Conservation (phyloP, 1,284 basidiomycete genomes). For the Cystobasidiaceae sp. region DNA sequence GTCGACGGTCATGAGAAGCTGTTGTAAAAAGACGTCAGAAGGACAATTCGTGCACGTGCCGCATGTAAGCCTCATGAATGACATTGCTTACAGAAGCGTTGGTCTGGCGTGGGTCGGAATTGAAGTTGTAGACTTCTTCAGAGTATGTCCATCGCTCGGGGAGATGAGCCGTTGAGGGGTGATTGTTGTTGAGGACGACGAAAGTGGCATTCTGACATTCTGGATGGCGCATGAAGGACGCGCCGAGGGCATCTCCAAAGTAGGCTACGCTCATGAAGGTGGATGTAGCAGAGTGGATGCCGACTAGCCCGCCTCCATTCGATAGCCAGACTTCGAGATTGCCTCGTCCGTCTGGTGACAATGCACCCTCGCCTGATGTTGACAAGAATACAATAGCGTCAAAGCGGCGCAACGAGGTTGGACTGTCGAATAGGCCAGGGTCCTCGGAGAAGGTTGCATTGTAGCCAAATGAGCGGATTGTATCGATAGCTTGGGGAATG, state of each 20-base stretch:
- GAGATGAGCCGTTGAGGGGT: conserved; percentile 23
- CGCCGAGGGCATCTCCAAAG: conserved; percentile 31
- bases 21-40: background rate
- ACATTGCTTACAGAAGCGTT: conserved; percentile 28
- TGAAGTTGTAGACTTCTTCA: conserved; percentile 31
- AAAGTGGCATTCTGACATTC: conserved; percentile 31
- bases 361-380: conserved; percentile 9
- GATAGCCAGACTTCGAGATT: conserved; percentile 23
- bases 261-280: conserved; percentile 15
- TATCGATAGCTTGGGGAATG: conserved; percentile 21
- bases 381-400: conserved; percentile 25
- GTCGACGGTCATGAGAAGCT: conserved; percentile 31
- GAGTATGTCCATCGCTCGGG: conserved; percentile 16
- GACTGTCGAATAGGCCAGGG: conserved; percentile 8
- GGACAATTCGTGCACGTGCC: too few relatives aligned
- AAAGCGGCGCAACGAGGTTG: conserved; percentile 1
- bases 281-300: conserved; percentile 30
- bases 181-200: conserved; percentile 4
- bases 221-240: conserved; percentile 31
- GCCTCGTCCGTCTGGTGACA: conserved; percentile 9
- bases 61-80: too few relatives aligned
- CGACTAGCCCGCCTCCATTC: conserved; percentile 30
- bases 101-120: conserved; percentile 21
- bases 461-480: conserved; percentile 23
- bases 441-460: conserved; percentile 29